Evolutionary conservation across 495 filamentous ascomycete species (phyloP), one percentile per base, ranked within the genome.

Genomic region (Penicillium pancosmium): DNA sequence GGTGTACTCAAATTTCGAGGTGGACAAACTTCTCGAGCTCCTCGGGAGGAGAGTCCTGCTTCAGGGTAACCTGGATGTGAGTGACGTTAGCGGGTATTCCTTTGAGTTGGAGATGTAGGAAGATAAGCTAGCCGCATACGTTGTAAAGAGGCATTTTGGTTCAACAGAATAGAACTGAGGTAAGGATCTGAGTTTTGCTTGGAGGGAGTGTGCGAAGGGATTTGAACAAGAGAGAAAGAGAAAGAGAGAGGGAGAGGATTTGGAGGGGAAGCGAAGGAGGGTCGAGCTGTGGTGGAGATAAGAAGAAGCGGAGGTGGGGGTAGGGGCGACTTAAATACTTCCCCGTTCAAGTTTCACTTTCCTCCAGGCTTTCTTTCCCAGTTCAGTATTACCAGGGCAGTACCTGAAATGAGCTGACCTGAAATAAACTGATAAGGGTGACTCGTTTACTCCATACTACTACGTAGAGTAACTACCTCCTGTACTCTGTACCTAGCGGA

Each of bases 111-210:
- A 38, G 8, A n/a, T 7, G 27, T 8, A 9, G 27, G 27, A 34
- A 19, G 15, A 43, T 19, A 52, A 12, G 8, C 27, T 6, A 31
- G 38, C 19, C 46, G 78, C 82, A 50, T 79, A 90, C 88, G 67
- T 90, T 91, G 80, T 82, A 87, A 62, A 85, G 80, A 82, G 87
- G 82, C 88, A 91, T 90, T 58, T 65, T 86, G 69, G 36, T 15
- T 5, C 11, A 38, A 36, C 25, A 15, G 25, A 40, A n/a, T 16
- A 15, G 52, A 16, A 15, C 18, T 46, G 34, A 40, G 6, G 15
- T 44, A 25, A 48, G 10, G 15, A 38, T 12, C 10, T 2, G 5
- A 1, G 15, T 4, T 10, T 38, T 12, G 36, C n/a, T 38, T n/a
- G 36, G 40, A 18, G 52, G 33, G 27, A 7, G 41, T 23, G 23